These are phyloP conservation scores for Hortaea werneckii DNA, from an alignment of 2,329 filamentous ascomycete species.

Conservation along the genomic window DNA sequence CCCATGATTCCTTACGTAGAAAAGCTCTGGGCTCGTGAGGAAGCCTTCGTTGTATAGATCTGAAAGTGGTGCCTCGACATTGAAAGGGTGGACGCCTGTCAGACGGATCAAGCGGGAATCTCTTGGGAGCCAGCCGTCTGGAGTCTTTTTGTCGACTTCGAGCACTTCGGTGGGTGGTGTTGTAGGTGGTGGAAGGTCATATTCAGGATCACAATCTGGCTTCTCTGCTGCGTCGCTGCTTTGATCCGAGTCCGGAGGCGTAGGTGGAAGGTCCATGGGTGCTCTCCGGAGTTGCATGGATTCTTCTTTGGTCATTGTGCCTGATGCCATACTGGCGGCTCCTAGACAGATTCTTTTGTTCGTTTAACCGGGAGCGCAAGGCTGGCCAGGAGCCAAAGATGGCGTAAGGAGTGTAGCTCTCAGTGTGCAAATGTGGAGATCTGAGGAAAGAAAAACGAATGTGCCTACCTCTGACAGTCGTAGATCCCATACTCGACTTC, in stretches of 20 bases:
- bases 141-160: conserved; percentile 69
- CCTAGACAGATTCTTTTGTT: background rate
- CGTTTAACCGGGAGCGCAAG: too few species aligned
- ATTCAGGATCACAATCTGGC: conserved; percentile 42
- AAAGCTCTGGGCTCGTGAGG: conserved; percentile 74
- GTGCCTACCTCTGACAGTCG: too few species aligned
- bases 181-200: conserved; percentile 60
- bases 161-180: conserved; percentile 51
- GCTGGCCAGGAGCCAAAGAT: too few species aligned
- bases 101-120: conserved; percentile 75
- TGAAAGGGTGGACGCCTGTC: conserved; percentile 85
- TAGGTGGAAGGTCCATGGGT: conserved; percentile 15
- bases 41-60: conserved; percentile 73
- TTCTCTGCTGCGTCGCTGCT: conserved; percentile 38
- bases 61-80: conserved; percentile 73
- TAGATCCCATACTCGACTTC: too few species aligned
- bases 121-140: conserved; percentile 69
- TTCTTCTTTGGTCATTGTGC: conserved; percentile 4
- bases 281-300: conserved; percentile 5
- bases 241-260: conserved; percentile 28
- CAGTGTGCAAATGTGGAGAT: too few species aligned
- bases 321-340: background rate
- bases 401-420: too few species aligned
- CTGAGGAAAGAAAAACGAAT: too few species aligned
- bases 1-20: conserved; percentile 89